phyloP scores from a whole-genome alignment of 768 basidiomycete genomes.

The Panellus pusillus region DNA sequence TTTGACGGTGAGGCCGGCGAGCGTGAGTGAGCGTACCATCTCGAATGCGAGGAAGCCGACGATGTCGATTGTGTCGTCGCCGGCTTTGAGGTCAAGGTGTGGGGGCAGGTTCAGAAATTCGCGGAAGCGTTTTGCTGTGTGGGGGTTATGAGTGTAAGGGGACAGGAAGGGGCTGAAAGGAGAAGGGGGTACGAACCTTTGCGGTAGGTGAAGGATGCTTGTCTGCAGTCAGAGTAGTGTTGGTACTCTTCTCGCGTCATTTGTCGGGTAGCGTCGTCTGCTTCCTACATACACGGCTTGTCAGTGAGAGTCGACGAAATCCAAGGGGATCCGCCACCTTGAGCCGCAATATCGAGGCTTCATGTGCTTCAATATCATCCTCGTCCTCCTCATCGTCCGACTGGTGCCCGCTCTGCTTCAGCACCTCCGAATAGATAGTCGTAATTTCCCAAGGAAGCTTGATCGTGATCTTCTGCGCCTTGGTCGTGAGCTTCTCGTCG shows the following conservation, averaged over 20 bases:
- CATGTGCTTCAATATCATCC: slow-evolving; percentile 93
- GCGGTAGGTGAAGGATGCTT: slow-evolving; percentile 95
- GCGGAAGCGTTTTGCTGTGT: slow-evolving; percentile 87
- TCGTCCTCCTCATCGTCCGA: slow-evolving; percentile 96
- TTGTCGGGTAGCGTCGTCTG: slow-evolving; percentile 90
- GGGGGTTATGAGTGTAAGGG: not conserved
- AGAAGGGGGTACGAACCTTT: slow-evolving; percentile 60
- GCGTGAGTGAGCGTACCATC: slow-evolving; percentile 91
- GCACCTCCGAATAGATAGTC: slow-evolving; percentile 87
- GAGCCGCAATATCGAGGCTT: slow-evolving; percentile 86
- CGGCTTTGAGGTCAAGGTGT: slow-evolving; percentile 84
- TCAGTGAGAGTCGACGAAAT: not conserved
- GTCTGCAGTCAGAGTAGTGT: slow-evolving; percentile 94
- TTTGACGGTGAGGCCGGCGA: slow-evolving; percentile 85
- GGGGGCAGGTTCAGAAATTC: slow-evolving; percentile 90
- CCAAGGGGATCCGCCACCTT: slow-evolving; percentile 41
- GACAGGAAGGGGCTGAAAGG: slow-evolving; percentile 4
- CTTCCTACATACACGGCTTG: slow-evolving; percentile 55
- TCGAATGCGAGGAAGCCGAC: slow-evolving; percentile 97
- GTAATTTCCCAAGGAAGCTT: slow-evolving; percentile 96
- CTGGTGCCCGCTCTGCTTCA: slow-evolving; percentile 72
- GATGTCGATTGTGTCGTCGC: slow-evolving; percentile 94
- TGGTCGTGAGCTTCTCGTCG: slow-evolving; percentile 78
- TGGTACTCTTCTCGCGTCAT: slow-evolving; percentile 98
- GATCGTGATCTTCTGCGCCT: slow-evolving; percentile 90